Percentiles rank a stretch among this genome's conserved stretches.
These are phyloP conservation scores for Diaporthe australafricana DNA, from an alignment of 2,329 filamentous ascomycete genomes.

Conservation along the genomic window DNA sequence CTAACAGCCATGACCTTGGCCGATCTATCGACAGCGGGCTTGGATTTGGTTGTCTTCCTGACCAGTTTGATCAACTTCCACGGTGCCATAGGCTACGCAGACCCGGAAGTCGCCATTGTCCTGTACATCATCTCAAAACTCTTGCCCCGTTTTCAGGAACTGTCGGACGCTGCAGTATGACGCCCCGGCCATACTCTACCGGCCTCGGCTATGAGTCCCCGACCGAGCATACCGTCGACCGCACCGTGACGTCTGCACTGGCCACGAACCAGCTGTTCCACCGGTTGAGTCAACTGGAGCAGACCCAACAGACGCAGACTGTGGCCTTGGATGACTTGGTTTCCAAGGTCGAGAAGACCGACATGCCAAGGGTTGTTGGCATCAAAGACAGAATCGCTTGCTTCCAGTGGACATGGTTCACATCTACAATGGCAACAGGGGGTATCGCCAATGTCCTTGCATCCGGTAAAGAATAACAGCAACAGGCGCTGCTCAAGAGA, in stretches of 20 bases:
- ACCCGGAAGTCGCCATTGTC: conserved; percentile 57
- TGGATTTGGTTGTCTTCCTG: conserved; percentile 65
- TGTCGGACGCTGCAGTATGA: conserved; percentile 54
- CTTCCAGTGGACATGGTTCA: conserved; percentile 82
- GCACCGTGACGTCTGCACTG: conserved; percentile 39
- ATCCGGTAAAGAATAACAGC: conserved; percentile 54
- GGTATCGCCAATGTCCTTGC: conserved; percentile 67
- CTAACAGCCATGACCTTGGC: conserved; percentile 58
- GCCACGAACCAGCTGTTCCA: conserved; percentile 33
- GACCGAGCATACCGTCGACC: conserved; percentile 50
- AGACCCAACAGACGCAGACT: neutral
- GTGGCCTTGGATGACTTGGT: conserved; percentile 49
- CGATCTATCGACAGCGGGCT: conserved; percentile 63
- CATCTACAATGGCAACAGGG: conserved; percentile 72
- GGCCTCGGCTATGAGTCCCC: conserved; percentile 52
- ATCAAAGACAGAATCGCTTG: conserved; percentile 64
- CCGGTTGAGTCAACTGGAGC: conserved; percentile 29
- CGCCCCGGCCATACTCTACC: conserved; percentile 47
- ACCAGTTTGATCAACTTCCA: conserved; percentile 65
- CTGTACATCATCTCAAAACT: conserved; percentile 63
- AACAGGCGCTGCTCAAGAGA: conserved; percentile 38
- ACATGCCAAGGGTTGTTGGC: conserved; percentile 45
- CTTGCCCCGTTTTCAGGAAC: conserved; percentile 59
- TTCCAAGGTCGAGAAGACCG: conserved; percentile 46
- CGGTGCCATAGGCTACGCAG: conserved; percentile 61